These are phyloP conservation scores for Penicillium sp. DNA, from an alignment of 2,329 filamentous ascomycete genomes.

Conservation along the genomic window DNA sequence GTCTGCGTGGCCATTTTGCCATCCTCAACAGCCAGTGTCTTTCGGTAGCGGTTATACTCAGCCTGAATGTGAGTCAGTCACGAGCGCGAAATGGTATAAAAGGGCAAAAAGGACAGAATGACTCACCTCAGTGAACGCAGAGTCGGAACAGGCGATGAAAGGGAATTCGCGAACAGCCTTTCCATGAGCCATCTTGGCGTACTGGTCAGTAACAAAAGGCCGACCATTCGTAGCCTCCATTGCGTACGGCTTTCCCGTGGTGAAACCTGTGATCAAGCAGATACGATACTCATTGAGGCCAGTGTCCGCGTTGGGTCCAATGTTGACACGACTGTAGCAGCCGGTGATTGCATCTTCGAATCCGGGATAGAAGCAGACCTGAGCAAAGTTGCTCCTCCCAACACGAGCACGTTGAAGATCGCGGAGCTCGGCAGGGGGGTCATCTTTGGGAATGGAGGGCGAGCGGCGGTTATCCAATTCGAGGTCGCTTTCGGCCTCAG, in stretches of 20 bases:
- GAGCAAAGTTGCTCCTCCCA: constrained; percentile 79
- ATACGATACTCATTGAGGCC: constrained; percentile 81
- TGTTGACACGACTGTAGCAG: constrained; percentile 80
- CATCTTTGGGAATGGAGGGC: constrained; percentile 58
- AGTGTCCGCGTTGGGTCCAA: constrained; percentile 72
- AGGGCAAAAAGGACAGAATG: too few relatives aligned
- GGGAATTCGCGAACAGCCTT: constrained; percentile 81
- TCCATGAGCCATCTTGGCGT: constrained; percentile 77
- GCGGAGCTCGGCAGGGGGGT: constrained; percentile 68
- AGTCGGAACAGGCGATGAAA: constrained; percentile 86
- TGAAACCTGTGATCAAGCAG: constrained; percentile 76
- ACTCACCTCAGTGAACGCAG: constrained; percentile 74
- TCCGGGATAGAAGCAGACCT: constrained; percentile 88
- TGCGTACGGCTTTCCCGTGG: constrained; percentile 76
- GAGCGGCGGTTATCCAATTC: constrained; percentile 67
- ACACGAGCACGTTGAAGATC: constrained; percentile 83
- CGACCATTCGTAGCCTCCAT: constrained; percentile 73
- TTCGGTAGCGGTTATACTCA: constrained; percentile 79
- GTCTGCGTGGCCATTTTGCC: constrained; percentile 72
- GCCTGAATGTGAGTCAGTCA: constrained; percentile 45
- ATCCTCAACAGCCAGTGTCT: constrained; percentile 69
- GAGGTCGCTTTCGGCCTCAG: constrained; percentile 73
- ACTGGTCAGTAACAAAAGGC: constrained; percentile 78
- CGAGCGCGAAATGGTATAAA: background rate
- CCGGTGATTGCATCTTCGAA: constrained; percentile 80